These are phyloP conservation scores for Myxozyma mucilagina DNA, from an alignment of 805 yeast genomes.

Conservation along the genomic window DNA sequence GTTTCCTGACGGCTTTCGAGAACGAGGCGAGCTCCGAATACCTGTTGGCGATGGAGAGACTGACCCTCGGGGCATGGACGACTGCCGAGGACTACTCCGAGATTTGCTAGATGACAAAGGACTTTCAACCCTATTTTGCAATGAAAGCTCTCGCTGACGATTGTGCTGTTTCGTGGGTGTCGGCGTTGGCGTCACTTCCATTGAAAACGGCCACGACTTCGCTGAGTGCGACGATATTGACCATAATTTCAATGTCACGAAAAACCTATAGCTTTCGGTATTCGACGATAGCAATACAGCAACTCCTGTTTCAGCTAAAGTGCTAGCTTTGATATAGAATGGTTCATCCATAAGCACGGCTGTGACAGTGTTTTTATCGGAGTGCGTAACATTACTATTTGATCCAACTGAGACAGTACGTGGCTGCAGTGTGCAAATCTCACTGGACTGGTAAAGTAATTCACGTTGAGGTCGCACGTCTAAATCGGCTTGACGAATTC, in stretches of 20 bases:
- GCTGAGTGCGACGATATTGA: slow-evolving; percentile 14
- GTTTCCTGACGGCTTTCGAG: not conserved
- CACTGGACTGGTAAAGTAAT: slow-evolving; percentile 22
- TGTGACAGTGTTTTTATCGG: not conserved
- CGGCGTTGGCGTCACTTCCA: slow-evolving; percentile 1
- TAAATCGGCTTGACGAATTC: not conserved
- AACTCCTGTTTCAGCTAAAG: slow-evolving; percentile 15
- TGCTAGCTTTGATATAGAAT: slow-evolving; percentile 23
- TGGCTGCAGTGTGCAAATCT: slow-evolving; percentile 19
- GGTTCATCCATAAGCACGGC: slow-evolving; percentile 26
- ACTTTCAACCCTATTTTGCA: not conserved
- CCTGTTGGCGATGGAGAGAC: slow-evolving; percentile 12
- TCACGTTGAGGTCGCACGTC: slow-evolving; percentile 4
- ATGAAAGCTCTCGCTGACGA: not conserved
- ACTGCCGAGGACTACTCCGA: not conserved
- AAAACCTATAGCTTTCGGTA: not conserved
- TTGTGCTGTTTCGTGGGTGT: slow-evolving; percentile 1
- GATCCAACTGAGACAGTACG: not conserved
- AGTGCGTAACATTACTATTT: not conserved
- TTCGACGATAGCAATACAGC: slow-evolving; percentile 1
- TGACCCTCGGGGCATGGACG: not conserved
- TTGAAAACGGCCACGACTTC: slow-evolving; percentile 24
- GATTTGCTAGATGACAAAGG: not conserved
- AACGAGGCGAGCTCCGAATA: slow-evolving; percentile 9
- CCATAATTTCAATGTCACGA: slow-evolving; percentile 2